Evolutionary conservation across 495 filamentous ascomycete genomes (phyloP).

Genomic region (Collariella sp.): DNA sequence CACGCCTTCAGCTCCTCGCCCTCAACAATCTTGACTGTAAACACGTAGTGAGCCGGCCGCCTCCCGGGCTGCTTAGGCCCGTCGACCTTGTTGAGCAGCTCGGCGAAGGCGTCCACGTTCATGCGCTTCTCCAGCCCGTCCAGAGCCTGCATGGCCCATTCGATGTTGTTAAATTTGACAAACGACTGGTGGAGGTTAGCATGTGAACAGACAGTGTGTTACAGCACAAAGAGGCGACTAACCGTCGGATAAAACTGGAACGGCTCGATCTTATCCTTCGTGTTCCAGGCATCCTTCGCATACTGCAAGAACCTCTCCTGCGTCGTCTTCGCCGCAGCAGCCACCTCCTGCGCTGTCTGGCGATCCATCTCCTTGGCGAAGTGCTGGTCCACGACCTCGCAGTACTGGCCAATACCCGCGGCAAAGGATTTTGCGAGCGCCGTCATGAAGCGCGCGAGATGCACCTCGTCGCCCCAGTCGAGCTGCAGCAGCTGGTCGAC

Average conservation of each 20-base stretch:
- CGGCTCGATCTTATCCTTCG: slow-evolving; percentile 89
- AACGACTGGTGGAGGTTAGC: slow-evolving; percentile 55
- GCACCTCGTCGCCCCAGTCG: slow-evolving; percentile 86
- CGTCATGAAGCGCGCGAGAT: slow-evolving; percentile 96
- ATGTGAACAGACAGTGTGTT: neutral
- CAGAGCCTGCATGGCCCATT: slow-evolving; percentile 81
- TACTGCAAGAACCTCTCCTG: slow-evolving; percentile 86
- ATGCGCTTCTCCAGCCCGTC: slow-evolving; percentile 84
- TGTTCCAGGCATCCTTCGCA: slow-evolving; percentile 91
- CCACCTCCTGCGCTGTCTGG: slow-evolving; percentile 76
- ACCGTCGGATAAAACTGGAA: slow-evolving; percentile 97
- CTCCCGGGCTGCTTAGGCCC: slow-evolving; percentile 43
- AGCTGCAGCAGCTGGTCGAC: slow-evolving; percentile 77
- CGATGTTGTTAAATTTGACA: slow-evolving; percentile 96
- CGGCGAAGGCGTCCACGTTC: slow-evolving; percentile 89
- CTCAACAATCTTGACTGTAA: slow-evolving; percentile 98
- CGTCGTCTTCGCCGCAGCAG: slow-evolving; percentile 64
- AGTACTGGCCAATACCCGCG: slow-evolving; percentile 76
- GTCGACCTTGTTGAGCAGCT: slow-evolving; percentile 59
- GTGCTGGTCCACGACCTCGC: slow-evolving; percentile 77
- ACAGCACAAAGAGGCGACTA: slow-evolving; percentile 17
- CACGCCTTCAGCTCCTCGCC: slow-evolving; percentile 98
- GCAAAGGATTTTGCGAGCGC: slow-evolving; percentile 82
- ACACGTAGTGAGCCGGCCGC: slow-evolving; percentile 76
- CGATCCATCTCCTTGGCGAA: slow-evolving; percentile 93